A percentile compares a stretch with the other conserved stretches of the same genome.
These are phyloP conservation scores for Candida insectalens DNA, from an alignment of 805 yeast species.

Conservation along the genomic window DNA sequence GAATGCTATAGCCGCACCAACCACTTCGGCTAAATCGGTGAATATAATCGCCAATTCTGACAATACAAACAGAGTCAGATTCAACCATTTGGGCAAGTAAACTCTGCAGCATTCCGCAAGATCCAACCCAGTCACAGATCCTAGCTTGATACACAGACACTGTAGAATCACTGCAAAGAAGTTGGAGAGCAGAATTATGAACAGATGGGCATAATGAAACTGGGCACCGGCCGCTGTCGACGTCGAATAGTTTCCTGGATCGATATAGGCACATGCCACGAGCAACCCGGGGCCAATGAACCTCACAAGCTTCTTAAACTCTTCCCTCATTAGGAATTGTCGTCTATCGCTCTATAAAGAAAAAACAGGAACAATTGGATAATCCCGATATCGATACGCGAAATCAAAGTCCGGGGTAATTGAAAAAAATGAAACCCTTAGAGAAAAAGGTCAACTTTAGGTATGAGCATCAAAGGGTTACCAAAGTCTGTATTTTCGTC, in stretches of 20 bases:
- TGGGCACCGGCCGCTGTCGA: constrained; percentile 85
- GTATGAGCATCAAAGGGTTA: constrained; percentile 15
- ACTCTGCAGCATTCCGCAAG: constrained; percentile 75
- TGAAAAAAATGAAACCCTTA: too few species aligned
- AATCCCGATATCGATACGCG: too few species aligned
- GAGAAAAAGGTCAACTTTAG: too few species aligned
- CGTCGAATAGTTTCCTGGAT: constrained; percentile 89
- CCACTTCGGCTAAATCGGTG: constrained; percentile 90
- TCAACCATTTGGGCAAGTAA: constrained; percentile 60
- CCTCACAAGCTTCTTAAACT: constrained; percentile 38
- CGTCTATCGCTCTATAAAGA: too few species aligned
- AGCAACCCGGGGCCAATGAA: constrained; percentile 85
- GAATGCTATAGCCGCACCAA: constrained; percentile 83
- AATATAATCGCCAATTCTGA: constrained; percentile 87
- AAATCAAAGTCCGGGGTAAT: too few species aligned
- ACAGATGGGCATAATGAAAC: constrained; percentile 62
- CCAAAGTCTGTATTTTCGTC: constrained; percentile 13
- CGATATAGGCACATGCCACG: constrained; percentile 87
- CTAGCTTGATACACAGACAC: constrained; percentile 73
- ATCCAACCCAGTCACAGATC: constrained; percentile 84
- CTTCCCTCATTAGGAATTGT: constrained; percentile 3
- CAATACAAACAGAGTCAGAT: constrained; percentile 50
- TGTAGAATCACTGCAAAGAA: constrained; percentile 78
- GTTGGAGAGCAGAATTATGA: constrained; percentile 68
- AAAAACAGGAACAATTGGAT: too few species aligned